phyloP scores from a whole-genome alignment of 306 rosid genomes.

The Cercis canadensis region DNA sequence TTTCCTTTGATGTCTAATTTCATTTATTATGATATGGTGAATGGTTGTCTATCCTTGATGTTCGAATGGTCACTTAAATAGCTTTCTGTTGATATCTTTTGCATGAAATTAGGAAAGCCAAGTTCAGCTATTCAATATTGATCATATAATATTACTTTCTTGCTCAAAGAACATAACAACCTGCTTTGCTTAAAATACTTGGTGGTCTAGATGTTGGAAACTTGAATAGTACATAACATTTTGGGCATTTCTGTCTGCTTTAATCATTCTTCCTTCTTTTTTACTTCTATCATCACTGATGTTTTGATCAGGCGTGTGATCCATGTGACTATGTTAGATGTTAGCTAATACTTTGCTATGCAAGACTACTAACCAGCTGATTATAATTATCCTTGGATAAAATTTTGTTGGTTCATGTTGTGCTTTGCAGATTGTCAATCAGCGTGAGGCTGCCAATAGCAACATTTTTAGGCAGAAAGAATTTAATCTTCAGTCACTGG shows the following conservation, averaged over 20 bases:
- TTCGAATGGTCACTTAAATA: conserved; percentile 1
- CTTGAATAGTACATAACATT: background rate
- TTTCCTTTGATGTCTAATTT: conserved; percentile 24
- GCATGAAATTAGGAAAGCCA: conserved; percentile 19
- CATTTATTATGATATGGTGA: conserved; percentile 21
- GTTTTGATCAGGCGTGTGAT: conserved; percentile 11
- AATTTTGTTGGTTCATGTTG: conserved; percentile 33
- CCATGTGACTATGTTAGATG: conserved; percentile 24
- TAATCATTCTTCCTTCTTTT: background rate
- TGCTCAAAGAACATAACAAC: background rate
- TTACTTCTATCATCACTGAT: background rate
- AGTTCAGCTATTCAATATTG: conserved; percentile 24
- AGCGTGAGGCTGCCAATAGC: conserved; percentile 93
- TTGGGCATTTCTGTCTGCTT: background rate
- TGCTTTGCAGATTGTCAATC: conserved; percentile 76
- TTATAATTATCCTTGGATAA: conserved; percentile 15
- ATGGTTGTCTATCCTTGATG: conserved; percentile 17
- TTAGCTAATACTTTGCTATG: conserved; percentile 31
- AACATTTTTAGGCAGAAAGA: conserved; percentile 91
- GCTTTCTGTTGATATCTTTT: conserved; percentile 3
- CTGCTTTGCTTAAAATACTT: background rate
- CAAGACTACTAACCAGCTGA: background rate
- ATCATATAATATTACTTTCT: conserved; percentile 1
- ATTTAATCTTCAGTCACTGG: conserved; percentile 90
- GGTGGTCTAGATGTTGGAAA: background rate